phyloP scores from a whole-genome alignment of 148 eudicot species.

The Dianthus caryophyllus region DNA sequence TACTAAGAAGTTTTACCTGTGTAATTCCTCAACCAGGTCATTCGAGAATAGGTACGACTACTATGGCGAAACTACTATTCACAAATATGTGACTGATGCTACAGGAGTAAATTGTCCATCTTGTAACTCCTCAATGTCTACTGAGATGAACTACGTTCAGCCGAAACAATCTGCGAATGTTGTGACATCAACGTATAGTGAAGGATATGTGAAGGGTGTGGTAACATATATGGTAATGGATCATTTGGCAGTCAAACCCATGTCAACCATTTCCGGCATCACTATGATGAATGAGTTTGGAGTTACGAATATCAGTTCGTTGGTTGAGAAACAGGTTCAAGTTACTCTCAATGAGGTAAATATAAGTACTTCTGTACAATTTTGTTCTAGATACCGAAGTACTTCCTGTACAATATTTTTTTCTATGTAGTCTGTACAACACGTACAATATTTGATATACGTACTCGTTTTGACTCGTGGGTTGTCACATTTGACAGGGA shows the following conservation, averaged over 20 bases:
- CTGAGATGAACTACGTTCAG: background rate
- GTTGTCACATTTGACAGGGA: slow-evolving; percentile 3
- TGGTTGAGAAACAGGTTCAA: slow-evolving; percentile 22
- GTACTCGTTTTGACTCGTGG: no score
- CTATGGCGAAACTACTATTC: no score
- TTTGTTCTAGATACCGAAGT: no score
- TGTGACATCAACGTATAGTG: background rate
- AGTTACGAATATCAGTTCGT: slow-evolving; percentile 6
- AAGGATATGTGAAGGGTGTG: slow-evolving; percentile 26
- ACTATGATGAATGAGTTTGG: slow-evolving; percentile 16
- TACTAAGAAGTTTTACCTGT: background rate
- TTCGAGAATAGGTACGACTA: no score
- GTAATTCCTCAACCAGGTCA: background rate
- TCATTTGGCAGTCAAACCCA: slow-evolving; percentile 21
- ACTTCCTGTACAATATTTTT: no score
- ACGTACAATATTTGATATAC: no score
- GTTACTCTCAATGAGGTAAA: slow-evolving; percentile 22
- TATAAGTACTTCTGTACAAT: background rate
- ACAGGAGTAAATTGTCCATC: background rate
- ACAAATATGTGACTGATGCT: background rate
- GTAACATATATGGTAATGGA: slow-evolving; percentile 33
- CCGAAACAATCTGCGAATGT: background rate
- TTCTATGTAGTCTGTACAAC: no score
- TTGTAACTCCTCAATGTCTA: background rate
- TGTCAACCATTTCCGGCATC: slow-evolving; percentile 23